Conservation (phyloP, 768 basidiomycete genomes). For the Calocera cornea region DNA sequence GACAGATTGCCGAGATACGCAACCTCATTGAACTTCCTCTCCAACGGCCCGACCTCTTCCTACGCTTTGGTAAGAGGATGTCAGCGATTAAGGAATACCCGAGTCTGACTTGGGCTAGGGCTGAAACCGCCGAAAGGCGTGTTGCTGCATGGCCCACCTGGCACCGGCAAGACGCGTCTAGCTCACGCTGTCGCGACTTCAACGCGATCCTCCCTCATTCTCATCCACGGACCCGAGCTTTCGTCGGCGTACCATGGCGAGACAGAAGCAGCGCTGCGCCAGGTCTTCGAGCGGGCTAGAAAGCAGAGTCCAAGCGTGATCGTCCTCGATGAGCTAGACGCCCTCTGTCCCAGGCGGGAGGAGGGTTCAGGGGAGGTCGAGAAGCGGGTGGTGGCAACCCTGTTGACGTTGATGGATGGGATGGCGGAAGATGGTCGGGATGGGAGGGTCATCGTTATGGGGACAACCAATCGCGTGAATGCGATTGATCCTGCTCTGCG, state of each 20-base stretch:
- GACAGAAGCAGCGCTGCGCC: slow-evolving; percentile 80
- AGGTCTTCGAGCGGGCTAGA: slow-evolving; percentile 76
- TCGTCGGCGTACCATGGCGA: slow-evolving; percentile 95
- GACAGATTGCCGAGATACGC: slow-evolving; percentile 74
- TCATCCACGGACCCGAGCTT: slow-evolving; percentile 90
- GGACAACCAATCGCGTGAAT: slow-evolving; percentile 90
- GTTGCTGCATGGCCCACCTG: slow-evolving; percentile 87
- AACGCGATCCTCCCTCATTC: slow-evolving; percentile 72
- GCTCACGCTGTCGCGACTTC: slow-evolving; percentile 88
- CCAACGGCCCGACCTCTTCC: slow-evolving; percentile 66
- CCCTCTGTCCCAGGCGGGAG: slow-evolving; percentile 79
- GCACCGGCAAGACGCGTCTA: slow-evolving; percentile 94
- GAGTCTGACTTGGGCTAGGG: slow-evolving; percentile 28
- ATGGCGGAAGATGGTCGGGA: slow-evolving; percentile 38
- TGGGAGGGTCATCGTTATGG: slow-evolving; percentile 76
- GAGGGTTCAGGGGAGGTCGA: slow-evolving; percentile 93
- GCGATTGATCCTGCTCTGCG: slow-evolving; percentile 88
- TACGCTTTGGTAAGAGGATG: slow-evolving; percentile 46
- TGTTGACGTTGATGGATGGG: slow-evolving; percentile 90
- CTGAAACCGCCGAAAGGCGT: slow-evolving; percentile 96
- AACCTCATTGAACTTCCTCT: slow-evolving; percentile 79
- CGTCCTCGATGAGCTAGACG: slow-evolving; percentile 91
- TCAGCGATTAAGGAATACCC: background rate
- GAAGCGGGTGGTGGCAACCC: slow-evolving; percentile 85
- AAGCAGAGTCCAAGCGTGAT: slow-evolving; percentile 79